Conservation (phyloP, 345 rosid genomes). For the Acer campestre region DNA sequence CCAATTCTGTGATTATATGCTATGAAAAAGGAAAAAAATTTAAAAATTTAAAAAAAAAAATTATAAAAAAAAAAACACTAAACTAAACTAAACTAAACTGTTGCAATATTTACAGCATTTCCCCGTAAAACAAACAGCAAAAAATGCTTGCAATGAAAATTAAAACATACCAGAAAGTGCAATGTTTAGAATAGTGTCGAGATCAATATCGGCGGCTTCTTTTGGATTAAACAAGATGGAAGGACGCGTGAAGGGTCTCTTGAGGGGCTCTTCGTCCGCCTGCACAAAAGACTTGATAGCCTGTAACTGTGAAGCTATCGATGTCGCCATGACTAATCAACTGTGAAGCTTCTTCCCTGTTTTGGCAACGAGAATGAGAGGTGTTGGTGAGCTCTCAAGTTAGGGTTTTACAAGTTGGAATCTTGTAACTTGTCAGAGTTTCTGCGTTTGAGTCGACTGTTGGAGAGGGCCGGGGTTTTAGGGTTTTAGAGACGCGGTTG, state of each 20-base stretch:
- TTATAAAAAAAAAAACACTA: too few relatives aligned
- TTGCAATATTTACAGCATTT: neutral
- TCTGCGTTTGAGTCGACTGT: too few relatives aligned
- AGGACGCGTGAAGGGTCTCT: conserved; percentile 61
- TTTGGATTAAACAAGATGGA: conserved; percentile 56
- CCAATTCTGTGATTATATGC: neutral
- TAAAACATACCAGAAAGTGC: conserved; percentile 61
- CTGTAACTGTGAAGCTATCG: conserved; percentile 66
- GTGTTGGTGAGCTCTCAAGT: too few relatives aligned
- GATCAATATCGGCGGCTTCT: conserved; percentile 77
- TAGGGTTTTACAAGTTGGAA: too few relatives aligned
- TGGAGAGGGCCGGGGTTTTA: too few relatives aligned
- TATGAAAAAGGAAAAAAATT: neutral
- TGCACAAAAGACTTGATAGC: conserved; percentile 55
- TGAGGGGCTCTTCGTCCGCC: conserved; percentile 53
- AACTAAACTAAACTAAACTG: too few relatives aligned
- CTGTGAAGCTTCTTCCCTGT: too few relatives aligned
- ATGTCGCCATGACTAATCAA: conserved; percentile 48
- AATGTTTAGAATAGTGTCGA: conserved; percentile 58
- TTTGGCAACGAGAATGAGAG: too few relatives aligned
- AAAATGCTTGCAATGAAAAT: conserved; percentile 3
- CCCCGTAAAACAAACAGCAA: neutral
- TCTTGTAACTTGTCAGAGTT: too few relatives aligned
- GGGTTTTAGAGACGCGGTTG: too few relatives aligned
- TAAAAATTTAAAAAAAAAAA: too few relatives aligned